phyloP scores from a whole-genome alignment of 176 grass and related monocot genomes.

The Triticum turgidum region DNA sequence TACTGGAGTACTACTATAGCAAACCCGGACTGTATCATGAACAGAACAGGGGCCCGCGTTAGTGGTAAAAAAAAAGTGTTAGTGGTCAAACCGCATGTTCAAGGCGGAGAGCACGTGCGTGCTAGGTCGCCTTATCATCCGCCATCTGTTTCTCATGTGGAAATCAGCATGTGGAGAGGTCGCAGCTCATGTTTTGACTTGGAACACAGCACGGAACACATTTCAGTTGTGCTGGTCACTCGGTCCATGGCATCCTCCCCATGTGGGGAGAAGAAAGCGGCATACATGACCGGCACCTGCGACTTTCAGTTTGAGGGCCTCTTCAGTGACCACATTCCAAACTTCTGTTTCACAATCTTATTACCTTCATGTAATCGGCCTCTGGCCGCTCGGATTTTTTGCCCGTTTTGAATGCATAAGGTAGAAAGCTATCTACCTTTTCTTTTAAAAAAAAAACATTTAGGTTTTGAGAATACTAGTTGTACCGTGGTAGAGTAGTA shows the following conservation, averaged over 20 bases:
- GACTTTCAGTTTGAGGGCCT: neutral
- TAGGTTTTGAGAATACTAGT: too few species aligned
- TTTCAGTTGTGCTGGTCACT: neutral
- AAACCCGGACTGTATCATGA: neutral
- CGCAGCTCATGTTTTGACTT: slow-evolving; percentile 43
- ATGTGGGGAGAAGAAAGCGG: neutral
- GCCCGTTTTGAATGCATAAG: too few species aligned
- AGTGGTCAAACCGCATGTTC: slow-evolving; percentile 33
- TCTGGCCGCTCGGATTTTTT: too few species aligned
- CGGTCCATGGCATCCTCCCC: neutral
- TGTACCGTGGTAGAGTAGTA: too few species aligned
- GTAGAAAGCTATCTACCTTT: too few species aligned
- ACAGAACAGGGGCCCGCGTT: neutral
- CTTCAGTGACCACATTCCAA: neutral
- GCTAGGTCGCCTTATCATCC: neutral
- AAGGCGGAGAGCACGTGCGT: neutral
- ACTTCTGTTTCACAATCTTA: neutral
- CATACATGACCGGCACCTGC: neutral
- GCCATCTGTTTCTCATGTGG: neutral
- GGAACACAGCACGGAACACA: neutral
- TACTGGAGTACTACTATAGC: too few species aligned
- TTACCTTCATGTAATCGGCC: too few species aligned
- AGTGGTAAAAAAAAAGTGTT: neutral
- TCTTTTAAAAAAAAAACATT: too few species aligned
- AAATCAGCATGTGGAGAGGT: neutral